Evolutionary conservation across 2,329 filamentous ascomycete genomes (phyloP).

Genomic region (Colletotrichum karsti): DNA sequence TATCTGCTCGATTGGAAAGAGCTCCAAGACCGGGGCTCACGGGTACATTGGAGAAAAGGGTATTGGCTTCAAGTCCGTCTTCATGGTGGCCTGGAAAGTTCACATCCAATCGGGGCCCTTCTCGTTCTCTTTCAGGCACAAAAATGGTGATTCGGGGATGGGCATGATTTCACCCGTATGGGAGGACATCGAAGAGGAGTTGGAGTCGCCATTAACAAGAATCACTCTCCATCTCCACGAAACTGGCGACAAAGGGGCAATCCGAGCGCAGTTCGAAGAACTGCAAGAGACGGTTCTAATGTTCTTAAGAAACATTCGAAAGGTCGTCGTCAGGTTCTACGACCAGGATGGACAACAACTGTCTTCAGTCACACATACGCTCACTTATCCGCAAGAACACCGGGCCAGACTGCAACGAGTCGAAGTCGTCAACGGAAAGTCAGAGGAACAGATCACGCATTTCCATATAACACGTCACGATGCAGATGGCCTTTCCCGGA

Average conservation of each 20-base stretch:
- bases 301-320: background rate
- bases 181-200: conserved; percentile 1
- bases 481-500: background rate
- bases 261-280: background rate
- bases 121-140: conserved; percentile 50
- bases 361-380: too few relatives aligned
- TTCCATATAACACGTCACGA: background rate
- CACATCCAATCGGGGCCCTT: conserved; percentile 52
- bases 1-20: conserved; percentile 54
- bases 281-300: background rate
- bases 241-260: background rate
- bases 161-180: conserved; percentile 55
- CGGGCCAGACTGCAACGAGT: background rate
- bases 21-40: conserved; percentile 50
- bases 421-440: background rate
- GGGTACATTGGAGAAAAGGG: conserved; percentile 60
- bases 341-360: background rate
- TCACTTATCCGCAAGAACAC: background rate
- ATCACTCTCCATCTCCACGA: background rate
- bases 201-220: conserved; percentile 46
- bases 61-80: conserved; percentile 61
- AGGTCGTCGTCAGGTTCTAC: accelerated
- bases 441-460: accelerated
- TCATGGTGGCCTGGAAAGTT: conserved; percentile 53
- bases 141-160: conserved; percentile 50